A percentile compares a stretch with the other conserved stretches of the same genome.
Conservation (phyloP, 1,139 yeast genomes). For the Sugiyamaella pinicola region DNA sequence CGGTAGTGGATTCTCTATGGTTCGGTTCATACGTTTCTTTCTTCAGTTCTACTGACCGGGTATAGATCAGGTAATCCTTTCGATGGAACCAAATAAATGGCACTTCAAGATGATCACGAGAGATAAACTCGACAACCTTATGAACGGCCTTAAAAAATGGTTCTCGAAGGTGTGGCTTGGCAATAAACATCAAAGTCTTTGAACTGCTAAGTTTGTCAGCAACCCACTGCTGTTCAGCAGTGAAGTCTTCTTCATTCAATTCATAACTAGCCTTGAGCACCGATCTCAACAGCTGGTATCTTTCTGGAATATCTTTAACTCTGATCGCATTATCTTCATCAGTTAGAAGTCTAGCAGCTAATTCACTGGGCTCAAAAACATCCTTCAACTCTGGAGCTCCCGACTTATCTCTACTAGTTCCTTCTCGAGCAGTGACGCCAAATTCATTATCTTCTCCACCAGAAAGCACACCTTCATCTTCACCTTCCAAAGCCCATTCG, state of each 20-base stretch:
- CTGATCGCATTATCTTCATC: slow-evolving; percentile 90
- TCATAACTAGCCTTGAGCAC: slow-evolving; percentile 57
- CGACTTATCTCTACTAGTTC: slow-evolving; percentile 31
- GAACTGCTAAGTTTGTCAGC: slow-evolving; percentile 45
- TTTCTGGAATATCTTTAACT: slow-evolving; percentile 86
- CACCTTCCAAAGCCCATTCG: slow-evolving; percentile 90
- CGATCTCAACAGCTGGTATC: slow-evolving; percentile 77
- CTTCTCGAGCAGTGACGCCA: slow-evolving; percentile 3
- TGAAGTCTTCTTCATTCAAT: slow-evolving; percentile 67
- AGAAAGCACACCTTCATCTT: slow-evolving; percentile 52
- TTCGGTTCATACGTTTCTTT: slow-evolving; percentile 33
- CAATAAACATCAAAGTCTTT: slow-evolving; percentile 30
- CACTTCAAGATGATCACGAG: slow-evolving; percentile 81
- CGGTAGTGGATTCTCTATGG: slow-evolving; percentile 39
- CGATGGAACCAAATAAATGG: slow-evolving; percentile 98
- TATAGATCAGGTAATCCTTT: slow-evolving; percentile 75
- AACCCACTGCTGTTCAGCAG: slow-evolving; percentile 78
- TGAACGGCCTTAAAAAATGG: slow-evolving; percentile 74
- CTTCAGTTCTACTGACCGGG: slow-evolving; percentile 38
- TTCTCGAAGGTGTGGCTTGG: slow-evolving; percentile 49
- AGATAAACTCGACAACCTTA: slow-evolving; percentile 74
- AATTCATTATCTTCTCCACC: slow-evolving; percentile 54
- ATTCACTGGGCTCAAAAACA: slow-evolving; percentile 92
- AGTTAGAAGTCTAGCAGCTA: slow-evolving; percentile 86
- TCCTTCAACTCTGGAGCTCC: slow-evolving; percentile 68